These are phyloP conservation scores for Colletotrichum sublineola DNA, from an alignment of 2,329 filamentous ascomycete species.

Conservation along the genomic window DNA sequence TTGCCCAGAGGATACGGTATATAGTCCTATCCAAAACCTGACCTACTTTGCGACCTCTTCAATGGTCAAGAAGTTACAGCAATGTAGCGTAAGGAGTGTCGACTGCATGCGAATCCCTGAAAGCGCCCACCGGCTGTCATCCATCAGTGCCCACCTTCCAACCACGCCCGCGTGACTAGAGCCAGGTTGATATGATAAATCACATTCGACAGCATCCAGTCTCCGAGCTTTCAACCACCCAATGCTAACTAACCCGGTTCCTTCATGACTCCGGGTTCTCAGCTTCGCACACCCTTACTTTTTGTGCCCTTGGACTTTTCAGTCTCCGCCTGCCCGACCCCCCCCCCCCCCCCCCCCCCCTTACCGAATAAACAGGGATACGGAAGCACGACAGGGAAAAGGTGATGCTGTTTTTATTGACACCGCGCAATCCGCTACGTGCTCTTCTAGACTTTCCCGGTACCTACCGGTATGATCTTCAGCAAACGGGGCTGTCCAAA, in stretches of 20 bases:
- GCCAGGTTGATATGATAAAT: constrained; percentile 29
- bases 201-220: constrained; percentile 32
- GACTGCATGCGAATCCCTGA: constrained; percentile 13
- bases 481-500: constrained; percentile 10
- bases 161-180: constrained; percentile 34
- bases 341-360: constrained; percentile 24
- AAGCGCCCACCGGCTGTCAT: constrained; percentile 15
- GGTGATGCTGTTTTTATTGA: background rate
- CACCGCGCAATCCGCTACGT: background rate
- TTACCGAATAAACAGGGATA: constrained; percentile 31
- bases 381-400: constrained; percentile 20
- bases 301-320: constrained; percentile 17
- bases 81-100: background rate
- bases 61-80: constrained; percentile 11
- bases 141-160: constrained; percentile 25
- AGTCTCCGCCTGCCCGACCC: constrained; percentile 15
- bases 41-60: constrained; percentile 18
- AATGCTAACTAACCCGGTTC: constrained; percentile 20
- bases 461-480: constrained; percentile 7
- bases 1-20: too few species aligned
- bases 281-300: constrained; percentile 37
- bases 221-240: constrained; percentile 30
- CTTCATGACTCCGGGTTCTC: constrained; percentile 17
- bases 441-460: background rate
- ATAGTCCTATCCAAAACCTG: constrained; percentile 9